Evolutionary conservation across 2,329 filamentous ascomycete species (phyloP), one percentile per base, ranked within the genome.

Genomic region (Xylariales sp.): DNA sequence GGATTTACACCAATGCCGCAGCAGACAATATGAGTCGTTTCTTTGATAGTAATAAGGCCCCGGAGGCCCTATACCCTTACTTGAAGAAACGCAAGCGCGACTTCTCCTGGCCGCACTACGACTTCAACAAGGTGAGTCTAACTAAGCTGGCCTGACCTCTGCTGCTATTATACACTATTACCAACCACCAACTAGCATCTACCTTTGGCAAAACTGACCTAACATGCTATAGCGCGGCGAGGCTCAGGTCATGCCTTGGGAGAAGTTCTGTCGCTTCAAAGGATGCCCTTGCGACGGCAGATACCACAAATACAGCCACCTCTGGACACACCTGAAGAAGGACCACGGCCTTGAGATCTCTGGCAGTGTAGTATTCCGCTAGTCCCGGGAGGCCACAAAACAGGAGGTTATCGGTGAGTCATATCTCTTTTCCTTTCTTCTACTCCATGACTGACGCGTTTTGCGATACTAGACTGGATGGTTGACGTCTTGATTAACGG

Each of bases 51-150:
- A 46, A 46, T 16, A 46, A 8, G 43, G n/a, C 14, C n/a, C 43
- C 43, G 5, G 16, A 16, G 43, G 43, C 5, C 7, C 43, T 46
- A n/a, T 8, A 46, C 43, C 39, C 41, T 8, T 57, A 57, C 41
- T 8, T 41, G 10, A 9, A 5, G 3, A 57, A 18, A 12, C 41
- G 5, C 23, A 57, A 57, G 41, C 39, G 54, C 23, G 34, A 57
- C 41, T 30, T 46, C 23, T 32, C 8, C 4, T 53, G 34, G 59
- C 59, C 49, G 2, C 49, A 41, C 10, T 62, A 62, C 30, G 52
- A 62, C 59, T 62, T 54, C 59, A 62, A 53, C 59, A 3, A 32
- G 36, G 49, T 54, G 46, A 62, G 39, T 53, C 30, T 34, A 34
- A 34, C 32, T 34, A 8, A 34, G 32, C 8, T 34, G 5, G 3